Conservation (phyloP, 352 stramenopile species). For the Globisporangium splendens region DNA sequence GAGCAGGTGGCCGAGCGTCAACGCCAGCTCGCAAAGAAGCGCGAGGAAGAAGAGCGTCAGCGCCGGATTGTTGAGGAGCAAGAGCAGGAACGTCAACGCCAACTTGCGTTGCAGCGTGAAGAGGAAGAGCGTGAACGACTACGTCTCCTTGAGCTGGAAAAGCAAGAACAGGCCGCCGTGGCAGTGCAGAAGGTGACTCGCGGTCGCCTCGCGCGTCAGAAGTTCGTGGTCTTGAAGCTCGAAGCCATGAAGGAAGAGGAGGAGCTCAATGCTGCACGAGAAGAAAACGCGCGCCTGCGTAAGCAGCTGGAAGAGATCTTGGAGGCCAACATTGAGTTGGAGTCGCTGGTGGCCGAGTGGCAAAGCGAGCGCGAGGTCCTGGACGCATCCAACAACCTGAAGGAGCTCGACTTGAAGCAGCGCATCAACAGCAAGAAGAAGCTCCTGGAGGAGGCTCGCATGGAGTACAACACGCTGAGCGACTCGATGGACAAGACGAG, state of each 20-base stretch:
- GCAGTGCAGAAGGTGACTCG: conserved; percentile 41
- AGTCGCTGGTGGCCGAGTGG: conserved; percentile 55
- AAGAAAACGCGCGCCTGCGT: conserved; percentile 56
- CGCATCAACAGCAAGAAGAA: conserved; percentile 47
- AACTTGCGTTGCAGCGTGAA: conserved; percentile 20
- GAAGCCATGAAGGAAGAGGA: conserved; percentile 29
- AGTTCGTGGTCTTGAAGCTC: conserved; percentile 53
- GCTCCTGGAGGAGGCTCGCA: conserved; percentile 34
- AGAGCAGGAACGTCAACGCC: conserved; percentile 24
- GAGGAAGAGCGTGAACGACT: conserved; percentile 35
- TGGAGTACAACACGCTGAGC: conserved; percentile 44
- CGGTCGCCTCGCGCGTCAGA: conserved; percentile 38
- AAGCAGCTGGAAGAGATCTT: conserved; percentile 54
- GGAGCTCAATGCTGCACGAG: conserved; percentile 35
- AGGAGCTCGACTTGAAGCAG: conserved; percentile 53
- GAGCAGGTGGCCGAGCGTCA: conserved; percentile 17
- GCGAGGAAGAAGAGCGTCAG: conserved; percentile 27
- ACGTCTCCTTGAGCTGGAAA: conserved; percentile 28
- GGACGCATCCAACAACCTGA: conserved; percentile 49
- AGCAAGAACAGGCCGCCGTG: conserved; percentile 24
- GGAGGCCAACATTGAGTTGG: conserved; percentile 55
- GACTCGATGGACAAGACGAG: conserved; percentile 43
- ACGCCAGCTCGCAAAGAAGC: conserved; percentile 4
- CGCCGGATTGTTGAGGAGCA: conserved; percentile 26
- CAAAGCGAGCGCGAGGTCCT: conserved; percentile 51